A percentile compares a stretch with the other conserved stretches of the same genome.
These are phyloP conservation scores for Porogramme epimiltina DNA, from an alignment of 1,284 basidiomycete genomes.

Conservation along the genomic window DNA sequence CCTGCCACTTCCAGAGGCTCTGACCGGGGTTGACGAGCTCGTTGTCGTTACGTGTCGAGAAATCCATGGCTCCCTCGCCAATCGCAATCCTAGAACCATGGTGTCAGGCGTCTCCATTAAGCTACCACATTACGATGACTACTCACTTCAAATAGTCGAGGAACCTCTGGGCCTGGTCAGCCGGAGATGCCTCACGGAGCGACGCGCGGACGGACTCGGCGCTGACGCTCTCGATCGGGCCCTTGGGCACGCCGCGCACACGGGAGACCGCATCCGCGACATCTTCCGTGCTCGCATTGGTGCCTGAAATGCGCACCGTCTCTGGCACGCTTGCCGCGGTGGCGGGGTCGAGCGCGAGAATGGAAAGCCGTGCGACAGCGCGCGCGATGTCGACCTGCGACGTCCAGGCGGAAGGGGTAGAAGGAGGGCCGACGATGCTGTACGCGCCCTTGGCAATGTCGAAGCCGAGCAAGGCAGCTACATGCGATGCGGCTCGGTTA, in stretches of 20 bases:
- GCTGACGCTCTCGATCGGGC: too few relatives aligned
- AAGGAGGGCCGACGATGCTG: constrained; percentile 25
- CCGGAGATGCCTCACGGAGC: constrained; percentile 11
- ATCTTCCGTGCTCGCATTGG: constrained; percentile 16
- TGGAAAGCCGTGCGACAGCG: constrained; percentile 28
- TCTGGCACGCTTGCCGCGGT: constrained; percentile 26
- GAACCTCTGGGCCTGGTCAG: constrained; percentile 1
- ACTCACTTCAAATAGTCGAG: constrained; percentile 10
- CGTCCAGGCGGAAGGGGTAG: constrained; percentile 22
- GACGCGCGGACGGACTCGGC: constrained; percentile 10
- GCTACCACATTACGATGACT: constrained; percentile 16
- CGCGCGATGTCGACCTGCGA: constrained; percentile 29
- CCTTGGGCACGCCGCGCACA: constrained; percentile 12
- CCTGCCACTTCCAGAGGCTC: constrained; percentile 32
- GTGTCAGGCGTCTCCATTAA: not conserved
- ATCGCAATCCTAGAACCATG: constrained; percentile 13
- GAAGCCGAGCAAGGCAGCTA: constrained; percentile 26
- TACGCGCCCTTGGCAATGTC: constrained; percentile 25
- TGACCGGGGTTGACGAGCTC: constrained; percentile 32
- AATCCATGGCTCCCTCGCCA: constrained; percentile 29
- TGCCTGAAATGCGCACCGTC: constrained; percentile 26
- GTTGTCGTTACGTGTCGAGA: constrained; percentile 23
- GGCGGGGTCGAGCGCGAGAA: constrained; percentile 26
- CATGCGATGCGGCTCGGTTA: too few relatives aligned
- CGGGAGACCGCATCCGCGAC: constrained; percentile 21